A percentile compares a stretch with the other conserved stretches of the same genome.
These are phyloP conservation scores for Chaetomium olivaceum DNA, from an alignment of 2,329 filamentous ascomycete species.

Conservation along the genomic window DNA sequence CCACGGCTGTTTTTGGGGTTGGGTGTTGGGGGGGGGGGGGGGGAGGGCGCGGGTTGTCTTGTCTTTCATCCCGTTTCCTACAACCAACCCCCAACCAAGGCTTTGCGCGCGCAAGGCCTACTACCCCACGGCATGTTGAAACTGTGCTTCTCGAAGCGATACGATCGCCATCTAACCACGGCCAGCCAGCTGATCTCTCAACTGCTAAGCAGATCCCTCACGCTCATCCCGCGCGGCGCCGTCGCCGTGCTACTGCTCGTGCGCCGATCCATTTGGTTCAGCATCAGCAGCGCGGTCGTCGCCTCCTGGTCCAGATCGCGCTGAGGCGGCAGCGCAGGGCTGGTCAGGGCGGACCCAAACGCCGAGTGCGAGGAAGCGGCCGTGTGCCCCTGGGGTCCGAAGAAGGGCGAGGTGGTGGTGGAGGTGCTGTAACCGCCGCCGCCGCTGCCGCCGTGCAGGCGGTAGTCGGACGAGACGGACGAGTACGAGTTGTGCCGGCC, in stretches of 20 bases:
- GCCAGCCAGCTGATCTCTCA: not conserved
- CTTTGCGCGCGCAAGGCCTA: not conserved
- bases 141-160: not conserved
- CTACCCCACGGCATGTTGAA: not conserved
- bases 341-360: constrained; percentile 57
- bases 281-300: constrained; percentile 82
- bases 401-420: constrained; percentile 50
- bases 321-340: constrained; percentile 57
- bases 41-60: too few species aligned
- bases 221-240: constrained; percentile 53
- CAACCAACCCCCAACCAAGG: not conserved
- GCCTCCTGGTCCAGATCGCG: constrained; percentile 71
- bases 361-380: constrained; percentile 40
- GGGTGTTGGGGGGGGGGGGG: not conserved
- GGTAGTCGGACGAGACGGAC: constrained; percentile 38
- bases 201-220: constrained; percentile 55
- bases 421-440: constrained; percentile 36
- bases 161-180: not conserved
- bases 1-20: not conserved
- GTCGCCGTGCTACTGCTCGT: constrained; percentile 33
- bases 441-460: constrained; percentile 29
- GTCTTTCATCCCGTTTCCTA: not conserved
- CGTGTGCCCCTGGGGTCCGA: constrained; percentile 51
- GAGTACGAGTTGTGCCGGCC: constrained; percentile 18
- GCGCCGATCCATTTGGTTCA: constrained; percentile 72